These are phyloP conservation scores for Diaporthe capsici DNA, from an alignment of 2,329 filamentous ascomycete species.

Conservation along the genomic window DNA sequence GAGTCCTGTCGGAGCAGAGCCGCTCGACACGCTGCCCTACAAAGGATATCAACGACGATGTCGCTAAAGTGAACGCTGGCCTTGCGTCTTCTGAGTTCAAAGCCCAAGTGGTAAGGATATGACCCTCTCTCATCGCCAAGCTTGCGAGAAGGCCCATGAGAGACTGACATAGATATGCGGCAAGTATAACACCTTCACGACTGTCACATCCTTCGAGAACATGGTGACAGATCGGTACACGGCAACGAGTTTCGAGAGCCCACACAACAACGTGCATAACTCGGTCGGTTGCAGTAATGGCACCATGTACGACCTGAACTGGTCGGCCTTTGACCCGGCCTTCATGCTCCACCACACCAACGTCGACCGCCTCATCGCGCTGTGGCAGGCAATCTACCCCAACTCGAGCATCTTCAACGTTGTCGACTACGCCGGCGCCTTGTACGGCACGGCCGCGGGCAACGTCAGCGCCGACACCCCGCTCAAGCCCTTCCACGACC, in stretches of 20 bases:
- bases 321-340: conserved; percentile 61
- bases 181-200: conserved; percentile 60
- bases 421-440: conserved; percentile 47
- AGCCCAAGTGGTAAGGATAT: conserved; percentile 56
- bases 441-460: conserved; percentile 58
- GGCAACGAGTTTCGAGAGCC: conserved; percentile 59
- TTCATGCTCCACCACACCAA: conserved; percentile 70
- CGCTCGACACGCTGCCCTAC: conserved; percentile 58
- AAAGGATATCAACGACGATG: conserved; percentile 54
- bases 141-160: not conserved
- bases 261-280: conserved; percentile 61
- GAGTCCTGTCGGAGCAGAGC: conserved; percentile 48
- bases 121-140: not conserved
- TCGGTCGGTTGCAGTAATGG: conserved; percentile 53
- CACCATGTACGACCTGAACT: conserved; percentile 54
- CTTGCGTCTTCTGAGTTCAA: conserved; percentile 54
- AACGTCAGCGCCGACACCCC: conserved; percentile 61
- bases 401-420: conserved; percentile 51
- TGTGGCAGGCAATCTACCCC: conserved; percentile 60
- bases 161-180: conserved; percentile 8
- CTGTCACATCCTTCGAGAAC: conserved; percentile 53
- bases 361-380: conserved; percentile 71
- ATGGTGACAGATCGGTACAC: conserved; percentile 57
- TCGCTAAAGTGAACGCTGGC: conserved; percentile 54
- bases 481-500: conserved; percentile 64